These are phyloP conservation scores for Phytophthora sp. DNA, from an alignment of 352 stramenopile species.

Conservation along the genomic window DNA sequence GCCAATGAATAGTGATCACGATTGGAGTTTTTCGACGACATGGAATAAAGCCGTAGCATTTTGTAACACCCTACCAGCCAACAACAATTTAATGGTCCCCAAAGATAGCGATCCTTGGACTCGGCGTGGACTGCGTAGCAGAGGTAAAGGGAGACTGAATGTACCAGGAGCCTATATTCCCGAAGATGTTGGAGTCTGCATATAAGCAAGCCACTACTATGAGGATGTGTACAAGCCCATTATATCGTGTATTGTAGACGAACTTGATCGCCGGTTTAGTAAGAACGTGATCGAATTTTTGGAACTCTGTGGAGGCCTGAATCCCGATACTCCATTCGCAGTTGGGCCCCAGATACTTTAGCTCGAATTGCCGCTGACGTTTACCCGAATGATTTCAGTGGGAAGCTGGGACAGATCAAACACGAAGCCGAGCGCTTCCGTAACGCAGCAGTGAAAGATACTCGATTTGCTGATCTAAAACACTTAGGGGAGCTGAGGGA, in stretches of 20 bases:
- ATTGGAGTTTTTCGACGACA: neutral
- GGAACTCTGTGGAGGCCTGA: neutral
- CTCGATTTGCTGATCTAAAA: too few species aligned
- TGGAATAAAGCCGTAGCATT: neutral
- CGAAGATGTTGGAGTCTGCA: neutral
- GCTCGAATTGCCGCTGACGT: neutral
- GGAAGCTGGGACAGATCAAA: neutral
- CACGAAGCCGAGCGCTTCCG: neutral
- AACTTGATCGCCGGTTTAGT: constrained; percentile 1
- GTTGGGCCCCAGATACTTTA: too few species aligned
- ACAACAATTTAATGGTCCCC: neutral
- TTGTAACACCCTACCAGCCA: too few species aligned
- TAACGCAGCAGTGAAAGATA: too few species aligned
- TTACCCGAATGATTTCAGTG: neutral
- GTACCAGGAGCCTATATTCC: neutral
- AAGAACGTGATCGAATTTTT: neutral
- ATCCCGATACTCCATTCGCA: too few species aligned
- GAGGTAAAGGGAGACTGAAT: neutral
- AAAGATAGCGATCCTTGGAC: neutral
- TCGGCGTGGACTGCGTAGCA: neutral
- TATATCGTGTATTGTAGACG: neutral
- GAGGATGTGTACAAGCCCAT: neutral
- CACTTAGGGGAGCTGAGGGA: too few species aligned
- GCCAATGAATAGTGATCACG: neutral
- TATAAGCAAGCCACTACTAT: neutral